Conservation (phyloP, 1,284 basidiomycete genomes). For the Irpex lacteus region DNA sequence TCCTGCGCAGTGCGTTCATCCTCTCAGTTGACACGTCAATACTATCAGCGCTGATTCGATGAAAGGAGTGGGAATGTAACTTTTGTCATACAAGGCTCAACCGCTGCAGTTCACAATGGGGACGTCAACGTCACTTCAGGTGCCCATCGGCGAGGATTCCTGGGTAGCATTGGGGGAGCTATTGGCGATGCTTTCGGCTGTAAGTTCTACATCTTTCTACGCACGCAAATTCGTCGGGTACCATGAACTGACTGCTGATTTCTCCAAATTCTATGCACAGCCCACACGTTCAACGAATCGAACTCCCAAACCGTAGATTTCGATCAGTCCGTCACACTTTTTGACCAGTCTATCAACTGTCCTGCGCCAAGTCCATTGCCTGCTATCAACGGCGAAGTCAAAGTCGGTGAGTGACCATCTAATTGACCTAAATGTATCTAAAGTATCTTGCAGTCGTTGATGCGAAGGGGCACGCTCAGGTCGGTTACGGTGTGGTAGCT, state of each 20-base stretch:
- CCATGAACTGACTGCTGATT: too few species aligned
- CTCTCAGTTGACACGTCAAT: neutral
- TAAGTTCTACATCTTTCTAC: too few species aligned
- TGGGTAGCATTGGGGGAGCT: too few species aligned
- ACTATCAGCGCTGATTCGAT: neutral
- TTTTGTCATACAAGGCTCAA: constrained; percentile 23
- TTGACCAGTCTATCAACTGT: constrained; percentile 41
- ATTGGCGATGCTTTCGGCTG: too few species aligned
- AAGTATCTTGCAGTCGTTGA: constrained; percentile 29
- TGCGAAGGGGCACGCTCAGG: constrained; percentile 33
- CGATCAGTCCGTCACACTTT: constrained; percentile 35
- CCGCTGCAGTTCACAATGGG: too few species aligned
- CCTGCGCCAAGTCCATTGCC: constrained; percentile 25
- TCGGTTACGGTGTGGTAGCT: constrained; percentile 39
- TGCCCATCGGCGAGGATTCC: too few species aligned
- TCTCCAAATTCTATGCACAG: too few species aligned
- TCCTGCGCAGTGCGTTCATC: constrained; percentile 24
- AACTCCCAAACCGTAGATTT: constrained; percentile 22
- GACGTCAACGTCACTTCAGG: too few species aligned
- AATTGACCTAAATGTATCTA: too few species aligned
- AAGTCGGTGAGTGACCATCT: constrained; percentile 21
- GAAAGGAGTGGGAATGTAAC: constrained; percentile 32
- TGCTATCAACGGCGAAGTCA: constrained; percentile 31
- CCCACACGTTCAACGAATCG: constrained; percentile 30
- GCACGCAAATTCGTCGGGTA: too few species aligned